Conservation (phyloP, 495 filamentous ascomycete species). For the Hyaloscypha hepaticicola region DNA sequence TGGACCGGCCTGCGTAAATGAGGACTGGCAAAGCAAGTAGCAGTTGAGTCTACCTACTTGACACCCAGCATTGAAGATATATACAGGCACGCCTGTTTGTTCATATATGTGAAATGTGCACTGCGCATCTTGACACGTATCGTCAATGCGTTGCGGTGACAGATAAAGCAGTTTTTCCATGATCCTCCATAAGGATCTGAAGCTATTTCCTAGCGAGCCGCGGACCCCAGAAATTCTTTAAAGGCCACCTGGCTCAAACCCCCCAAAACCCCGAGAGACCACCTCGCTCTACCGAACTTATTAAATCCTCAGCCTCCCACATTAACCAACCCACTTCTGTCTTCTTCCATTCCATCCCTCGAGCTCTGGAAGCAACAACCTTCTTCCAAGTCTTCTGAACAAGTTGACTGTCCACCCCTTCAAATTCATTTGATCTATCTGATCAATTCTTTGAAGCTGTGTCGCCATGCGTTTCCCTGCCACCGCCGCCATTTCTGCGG, state of each 20-base stretch:
- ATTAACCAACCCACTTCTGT: conserved; percentile 19
- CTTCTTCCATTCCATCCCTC: conserved; percentile 34
- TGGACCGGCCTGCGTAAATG: neutral
- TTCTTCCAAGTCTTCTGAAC: conserved; percentile 19
- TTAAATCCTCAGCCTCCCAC: conserved; percentile 7
- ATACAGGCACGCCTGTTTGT: neutral
- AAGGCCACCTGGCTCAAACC: conserved; percentile 11
- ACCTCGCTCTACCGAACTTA: conserved; percentile 4
- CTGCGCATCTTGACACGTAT: neutral
- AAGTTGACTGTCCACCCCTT: conserved; percentile 20
- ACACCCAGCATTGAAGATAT: neutral
- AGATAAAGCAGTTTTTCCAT: neutral
- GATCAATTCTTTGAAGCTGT: conserved; percentile 18
- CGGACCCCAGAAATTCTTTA: conserved; percentile 10
- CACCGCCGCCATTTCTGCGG: conserved; percentile 68
- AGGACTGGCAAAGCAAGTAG: neutral
- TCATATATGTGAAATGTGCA: neutral
- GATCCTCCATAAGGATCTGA: neutral
- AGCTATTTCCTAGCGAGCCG: neutral
- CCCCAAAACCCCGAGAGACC: conserved; percentile 4
- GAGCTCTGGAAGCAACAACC: conserved; percentile 23
- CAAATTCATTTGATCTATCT: conserved; percentile 16
- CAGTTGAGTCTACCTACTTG: neutral
- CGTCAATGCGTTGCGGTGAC: neutral
- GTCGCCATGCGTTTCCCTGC: conserved; percentile 66